Evolutionary conservation across 2,329 filamentous ascomycete species (phyloP).

Genomic region (Scopulariopsis brevicaulis): DNA sequence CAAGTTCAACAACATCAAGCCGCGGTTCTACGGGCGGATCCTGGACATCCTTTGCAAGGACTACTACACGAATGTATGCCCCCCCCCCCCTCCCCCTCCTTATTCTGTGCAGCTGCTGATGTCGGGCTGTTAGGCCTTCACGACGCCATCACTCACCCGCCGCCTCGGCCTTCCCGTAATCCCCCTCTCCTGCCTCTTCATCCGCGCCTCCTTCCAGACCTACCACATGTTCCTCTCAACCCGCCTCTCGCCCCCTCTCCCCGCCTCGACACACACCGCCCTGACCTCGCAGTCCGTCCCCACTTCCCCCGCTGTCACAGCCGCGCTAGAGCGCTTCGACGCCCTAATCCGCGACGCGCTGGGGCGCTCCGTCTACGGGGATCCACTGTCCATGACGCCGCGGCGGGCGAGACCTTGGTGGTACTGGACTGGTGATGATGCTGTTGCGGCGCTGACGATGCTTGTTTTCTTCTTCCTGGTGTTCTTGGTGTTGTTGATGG

Average conservation of each 20-base stretch:
- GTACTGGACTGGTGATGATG: conserved; percentile 56
- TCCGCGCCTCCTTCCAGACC: conserved; percentile 86
- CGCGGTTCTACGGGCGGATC: conserved; percentile 77
- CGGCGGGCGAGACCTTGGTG: conserved; percentile 30
- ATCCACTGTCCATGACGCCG: conserved; percentile 12
- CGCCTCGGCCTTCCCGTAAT: conserved; percentile 85
- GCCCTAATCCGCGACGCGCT: conserved; percentile 63
- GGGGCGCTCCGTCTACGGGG: conserved; percentile 59
- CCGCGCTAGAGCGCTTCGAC: conserved; percentile 70
- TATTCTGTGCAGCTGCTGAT: conserved; percentile 4
- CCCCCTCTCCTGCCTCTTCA: conserved; percentile 87
- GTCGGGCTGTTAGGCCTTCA: conserved; percentile 56
- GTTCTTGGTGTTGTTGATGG: conserved; percentile 74
- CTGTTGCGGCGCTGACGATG: conserved; percentile 71
- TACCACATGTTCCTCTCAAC: conserved; percentile 97
- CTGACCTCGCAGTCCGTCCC: conserved; percentile 51
- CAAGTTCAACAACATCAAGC: conserved; percentile 97
- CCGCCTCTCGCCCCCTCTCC: conserved; percentile 64
- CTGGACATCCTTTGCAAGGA: conserved; percentile 93
- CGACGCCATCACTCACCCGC: conserved; percentile 79
- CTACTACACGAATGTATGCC: conserved; percentile 84
- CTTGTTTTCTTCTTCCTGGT: conserved; percentile 72
- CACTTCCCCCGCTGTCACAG: conserved; percentile 63
- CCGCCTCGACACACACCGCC: conserved; percentile 53
- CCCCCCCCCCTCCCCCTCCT: neutral